Conservation (phyloP, 2,329 filamentous ascomycete genomes). For the Colletotrichum sp. region DNA sequence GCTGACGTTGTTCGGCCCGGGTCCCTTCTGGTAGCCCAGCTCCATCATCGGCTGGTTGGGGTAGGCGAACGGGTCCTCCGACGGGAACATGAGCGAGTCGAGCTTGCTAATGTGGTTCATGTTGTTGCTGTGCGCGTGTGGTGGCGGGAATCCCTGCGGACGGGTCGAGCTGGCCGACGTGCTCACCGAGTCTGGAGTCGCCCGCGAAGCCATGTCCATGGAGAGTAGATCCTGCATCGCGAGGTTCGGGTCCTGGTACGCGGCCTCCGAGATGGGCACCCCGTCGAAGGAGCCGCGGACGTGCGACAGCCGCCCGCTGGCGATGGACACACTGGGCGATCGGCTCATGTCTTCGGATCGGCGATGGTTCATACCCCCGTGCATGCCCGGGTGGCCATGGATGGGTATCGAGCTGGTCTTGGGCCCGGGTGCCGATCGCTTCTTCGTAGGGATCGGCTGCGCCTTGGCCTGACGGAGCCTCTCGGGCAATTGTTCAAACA, state of each 20-base stretch:
- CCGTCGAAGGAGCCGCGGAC: conserved; percentile 38
- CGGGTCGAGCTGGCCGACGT: conserved; percentile 42
- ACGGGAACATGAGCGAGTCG: conserved; percentile 81
- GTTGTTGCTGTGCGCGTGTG: conserved; percentile 28
- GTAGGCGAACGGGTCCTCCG: conserved; percentile 79
- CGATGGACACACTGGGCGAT: conserved; percentile 28
- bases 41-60: conserved; percentile 77
- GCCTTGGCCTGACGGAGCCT: conserved; percentile 61
- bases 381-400: conserved; percentile 31
- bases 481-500: conserved; percentile 86
- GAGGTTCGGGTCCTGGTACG: conserved; percentile 41
- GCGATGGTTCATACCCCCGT: conserved; percentile 34
- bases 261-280: conserved; percentile 30
- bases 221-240: conserved; percentile 48
- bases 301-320: conserved; percentile 23
- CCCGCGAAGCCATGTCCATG: conserved; percentile 47
- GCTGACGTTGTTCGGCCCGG: conserved; percentile 34
- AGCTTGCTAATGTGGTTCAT: conserved; percentile 68
- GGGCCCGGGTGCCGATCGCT: conserved; percentile 58
- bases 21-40: conserved; percentile 46
- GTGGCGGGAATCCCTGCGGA: conserved; percentile 26
- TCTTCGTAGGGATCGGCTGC: conserved; percentile 51
- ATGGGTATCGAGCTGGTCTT: conserved; percentile 35
- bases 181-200: conserved; percentile 48
- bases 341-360: conserved; percentile 38